Evolutionary conservation across 1,284 basidiomycete genomes (phyloP).

Genomic region (Boletus albobrunnescens): DNA sequence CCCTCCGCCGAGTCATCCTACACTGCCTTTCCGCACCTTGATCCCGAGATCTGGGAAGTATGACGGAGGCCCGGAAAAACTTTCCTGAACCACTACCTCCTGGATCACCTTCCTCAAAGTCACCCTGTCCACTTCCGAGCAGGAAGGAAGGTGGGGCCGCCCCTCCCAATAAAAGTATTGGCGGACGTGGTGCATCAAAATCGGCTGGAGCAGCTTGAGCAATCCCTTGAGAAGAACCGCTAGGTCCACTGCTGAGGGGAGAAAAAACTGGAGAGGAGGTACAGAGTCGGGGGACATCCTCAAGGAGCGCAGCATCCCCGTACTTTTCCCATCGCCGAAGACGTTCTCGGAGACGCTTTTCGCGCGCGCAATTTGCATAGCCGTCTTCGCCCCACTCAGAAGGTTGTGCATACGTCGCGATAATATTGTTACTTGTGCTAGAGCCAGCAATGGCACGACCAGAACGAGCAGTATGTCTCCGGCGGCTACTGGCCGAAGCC

Average conservation of each 20-base stretch:
- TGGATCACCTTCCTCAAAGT: slow-evolving; percentile 22
- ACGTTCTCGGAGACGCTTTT: slow-evolving; percentile 62
- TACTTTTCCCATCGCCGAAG: slow-evolving; percentile 68
- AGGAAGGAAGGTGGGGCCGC: slow-evolving; percentile 23
- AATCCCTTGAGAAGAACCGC: slow-evolving; percentile 10
- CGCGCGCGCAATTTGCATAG: slow-evolving; percentile 58
- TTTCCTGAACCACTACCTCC: slow-evolving; percentile 21
- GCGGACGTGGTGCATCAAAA: slow-evolving; percentile 37
- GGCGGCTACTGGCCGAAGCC: background rate
- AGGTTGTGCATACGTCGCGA: slow-evolving; percentile 4
- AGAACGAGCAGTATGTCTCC: slow-evolving; percentile 30
- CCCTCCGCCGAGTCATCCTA: slow-evolving; percentile 59
- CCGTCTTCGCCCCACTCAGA: slow-evolving; percentile 64
- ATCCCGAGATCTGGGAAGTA: slow-evolving; percentile 66
- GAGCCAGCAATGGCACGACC: slow-evolving; percentile 2
- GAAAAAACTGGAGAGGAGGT: slow-evolving; percentile 22
- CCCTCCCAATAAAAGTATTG: slow-evolving; percentile 52
- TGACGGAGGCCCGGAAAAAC: slow-evolving; percentile 69
- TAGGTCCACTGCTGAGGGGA: slow-evolving; percentile 5
- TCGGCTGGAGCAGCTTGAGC: slow-evolving; percentile 33
- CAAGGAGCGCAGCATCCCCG: slow-evolving; percentile 46
- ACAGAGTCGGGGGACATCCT: slow-evolving; percentile 58
- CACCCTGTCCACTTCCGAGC: slow-evolving; percentile 14
- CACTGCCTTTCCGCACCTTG: slow-evolving; percentile 50
- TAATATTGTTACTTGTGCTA: background rate